phyloP scores from a whole-genome alignment of 371 early-diverging fungal genomes.

The Batrachochytrium dendrobatidis region DNA sequence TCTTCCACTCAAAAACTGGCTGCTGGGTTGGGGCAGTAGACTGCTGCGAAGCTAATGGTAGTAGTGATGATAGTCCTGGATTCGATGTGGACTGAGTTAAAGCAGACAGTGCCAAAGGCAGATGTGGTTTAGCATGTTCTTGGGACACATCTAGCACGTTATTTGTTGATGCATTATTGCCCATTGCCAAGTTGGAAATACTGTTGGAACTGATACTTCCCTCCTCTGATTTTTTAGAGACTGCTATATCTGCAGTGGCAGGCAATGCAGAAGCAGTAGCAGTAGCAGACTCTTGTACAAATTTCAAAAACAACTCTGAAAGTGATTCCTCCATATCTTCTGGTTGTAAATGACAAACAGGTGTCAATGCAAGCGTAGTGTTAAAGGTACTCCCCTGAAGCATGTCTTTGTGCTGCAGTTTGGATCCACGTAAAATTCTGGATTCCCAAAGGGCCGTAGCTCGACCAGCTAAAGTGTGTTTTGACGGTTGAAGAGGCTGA shows the following conservation, averaged over 20 bases:
- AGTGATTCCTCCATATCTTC: slow-evolving; percentile 11
- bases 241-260: too few relatives aligned
- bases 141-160: too few relatives aligned
- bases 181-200: too few relatives aligned
- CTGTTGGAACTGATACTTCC: too few relatives aligned
- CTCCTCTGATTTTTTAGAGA: too few relatives aligned
- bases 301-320: slow-evolving; percentile 4
- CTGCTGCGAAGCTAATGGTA: slow-evolving; percentile 7
- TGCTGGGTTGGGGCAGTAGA: neutral
- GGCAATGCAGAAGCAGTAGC: neutral
- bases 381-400: slow-evolving; percentile 1
- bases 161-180: too few relatives aligned
- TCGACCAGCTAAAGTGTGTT: slow-evolving; percentile 2
- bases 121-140: too few relatives aligned
- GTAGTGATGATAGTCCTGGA: neutral
- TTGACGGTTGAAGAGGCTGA: too few relatives aligned
- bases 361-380: neutral
- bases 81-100: too few relatives aligned
- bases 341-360: neutral
- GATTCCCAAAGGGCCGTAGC: slow-evolving; percentile 3
- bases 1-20: slow-evolving; percentile 36
- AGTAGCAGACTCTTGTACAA: slow-evolving; percentile 7
- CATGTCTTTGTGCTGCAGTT: neutral
- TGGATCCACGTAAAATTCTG: slow-evolving; percentile 1
- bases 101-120: too few relatives aligned